phyloP scores from a whole-genome alignment of 2,329 filamentous ascomycete species.

The Fusarium subglutinans region DNA sequence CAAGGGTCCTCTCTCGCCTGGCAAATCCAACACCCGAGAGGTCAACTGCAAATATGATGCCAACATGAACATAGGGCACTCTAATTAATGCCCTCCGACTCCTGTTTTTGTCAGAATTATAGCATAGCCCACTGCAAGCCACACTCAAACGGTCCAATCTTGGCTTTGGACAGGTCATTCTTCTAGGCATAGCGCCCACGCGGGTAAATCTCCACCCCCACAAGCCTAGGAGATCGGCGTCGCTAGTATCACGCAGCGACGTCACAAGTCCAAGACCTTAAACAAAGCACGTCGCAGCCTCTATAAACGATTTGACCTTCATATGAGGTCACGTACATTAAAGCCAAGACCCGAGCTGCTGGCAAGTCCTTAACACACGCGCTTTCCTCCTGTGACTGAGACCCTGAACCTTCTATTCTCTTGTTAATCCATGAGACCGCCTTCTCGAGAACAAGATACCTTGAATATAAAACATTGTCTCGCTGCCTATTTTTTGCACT shows the following conservation, averaged over 20 bases:
- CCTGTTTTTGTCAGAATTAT: constrained; percentile 3
- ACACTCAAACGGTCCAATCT: background rate
- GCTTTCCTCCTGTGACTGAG: constrained; percentile 23
- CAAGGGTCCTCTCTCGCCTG: background rate
- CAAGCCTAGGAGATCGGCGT: constrained; percentile 25
- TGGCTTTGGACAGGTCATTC: background rate
- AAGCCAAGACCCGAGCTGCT: background rate
- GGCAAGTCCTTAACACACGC: background rate
- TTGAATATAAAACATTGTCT: constrained; percentile 22
- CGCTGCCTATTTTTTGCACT: constrained; percentile 10
- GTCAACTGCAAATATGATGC: background rate
- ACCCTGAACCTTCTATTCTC: background rate
- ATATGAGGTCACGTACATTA: constrained; percentile 32
- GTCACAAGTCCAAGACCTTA: constrained; percentile 32
- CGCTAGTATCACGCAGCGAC: constrained; percentile 38
- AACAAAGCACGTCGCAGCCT: constrained; percentile 24
- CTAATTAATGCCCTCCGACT: background rate
- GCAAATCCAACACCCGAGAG: background rate
- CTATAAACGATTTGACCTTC: background rate
- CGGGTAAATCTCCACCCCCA: constrained; percentile 25
- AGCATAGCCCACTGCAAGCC: constrained; percentile 16
- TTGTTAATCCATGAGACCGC: background rate
- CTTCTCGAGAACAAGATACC: background rate
- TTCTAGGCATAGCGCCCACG: constrained; percentile 22
- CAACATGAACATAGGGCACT: constrained; percentile 1